Conservation (phyloP, 164 flowering plant genomes). For the Chloranthus sessilifolius region DNA sequence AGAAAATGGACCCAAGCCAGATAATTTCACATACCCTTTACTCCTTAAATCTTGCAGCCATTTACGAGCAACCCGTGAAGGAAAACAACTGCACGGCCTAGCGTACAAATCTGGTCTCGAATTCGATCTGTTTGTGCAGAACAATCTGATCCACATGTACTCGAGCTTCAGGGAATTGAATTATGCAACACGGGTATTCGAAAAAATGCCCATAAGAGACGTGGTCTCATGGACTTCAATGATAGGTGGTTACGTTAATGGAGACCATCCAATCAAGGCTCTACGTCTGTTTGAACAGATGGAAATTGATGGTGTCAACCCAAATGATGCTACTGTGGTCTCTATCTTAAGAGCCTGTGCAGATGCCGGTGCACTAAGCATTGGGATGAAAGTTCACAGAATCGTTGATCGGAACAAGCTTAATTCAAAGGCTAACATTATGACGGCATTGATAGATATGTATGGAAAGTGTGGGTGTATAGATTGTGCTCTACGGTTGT, state of each 20-base stretch:
- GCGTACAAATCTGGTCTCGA: constrained; percentile 25
- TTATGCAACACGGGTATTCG: constrained; percentile 28
- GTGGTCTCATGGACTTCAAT: constrained; percentile 50
- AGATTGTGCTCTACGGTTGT: constrained; percentile 27
- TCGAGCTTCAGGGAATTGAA: constrained; percentile 21
- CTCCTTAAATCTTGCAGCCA: constrained; percentile 37
- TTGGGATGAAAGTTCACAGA: constrained; percentile 31
- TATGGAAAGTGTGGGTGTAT: constrained; percentile 48
- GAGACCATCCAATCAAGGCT: constrained; percentile 26
- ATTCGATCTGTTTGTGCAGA: constrained; percentile 27
- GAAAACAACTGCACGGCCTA: constrained; percentile 33
- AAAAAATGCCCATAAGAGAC: constrained; percentile 30
- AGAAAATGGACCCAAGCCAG: constrained; percentile 20
- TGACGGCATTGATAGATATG: constrained; percentile 44
- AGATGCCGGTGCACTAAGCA: constrained; percentile 30
- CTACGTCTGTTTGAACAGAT: constrained; percentile 29
- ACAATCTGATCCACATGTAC: constrained; percentile 45
- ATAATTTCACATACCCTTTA: constrained; percentile 48
- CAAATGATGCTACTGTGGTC: constrained; percentile 42
- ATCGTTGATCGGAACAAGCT: constrained; percentile 17
- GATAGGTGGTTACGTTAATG: constrained; percentile 33
- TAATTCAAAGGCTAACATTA: constrained; percentile 20
- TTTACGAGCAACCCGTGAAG: constrained; percentile 13
- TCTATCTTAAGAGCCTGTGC: constrained; percentile 44
- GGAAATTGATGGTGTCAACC: constrained; percentile 23